Evolutionary conservation across 1,284 basidiomycete species (phyloP).

Genomic region (Cutaneotrichosporon dermatis): DNA sequence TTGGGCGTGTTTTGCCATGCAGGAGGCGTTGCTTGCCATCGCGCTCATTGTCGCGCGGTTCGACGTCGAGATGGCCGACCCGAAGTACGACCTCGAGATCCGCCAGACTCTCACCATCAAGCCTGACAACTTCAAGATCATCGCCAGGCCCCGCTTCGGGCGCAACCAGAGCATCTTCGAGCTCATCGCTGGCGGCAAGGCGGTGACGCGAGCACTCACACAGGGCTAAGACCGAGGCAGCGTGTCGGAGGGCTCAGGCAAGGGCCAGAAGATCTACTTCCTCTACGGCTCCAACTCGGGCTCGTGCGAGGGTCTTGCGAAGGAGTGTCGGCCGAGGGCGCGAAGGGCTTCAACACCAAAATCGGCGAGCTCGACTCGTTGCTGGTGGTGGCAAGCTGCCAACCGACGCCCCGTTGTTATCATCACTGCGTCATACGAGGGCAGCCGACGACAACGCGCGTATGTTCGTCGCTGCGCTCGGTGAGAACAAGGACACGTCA

Average conservation of each 20-base stretch:
- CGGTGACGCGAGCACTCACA: not conserved
- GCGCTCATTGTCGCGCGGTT: constrained; percentile 52
- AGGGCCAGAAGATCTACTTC: constrained; percentile 12
- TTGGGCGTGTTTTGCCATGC: constrained; percentile 53
- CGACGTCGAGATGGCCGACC: constrained; percentile 52
- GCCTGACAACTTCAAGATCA: constrained; percentile 52
- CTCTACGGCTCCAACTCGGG: constrained; percentile 51
- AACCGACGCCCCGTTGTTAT: constrained; percentile 55
- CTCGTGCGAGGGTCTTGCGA: constrained; percentile 55
- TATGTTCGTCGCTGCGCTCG: constrained; percentile 16
- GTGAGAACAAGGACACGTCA: not conserved
- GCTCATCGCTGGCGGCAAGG: constrained; percentile 9
- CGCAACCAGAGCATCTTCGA: constrained; percentile 20
- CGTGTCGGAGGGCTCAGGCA: not conserved
- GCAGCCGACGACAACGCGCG: constrained; percentile 29
- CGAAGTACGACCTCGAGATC: constrained; percentile 51
- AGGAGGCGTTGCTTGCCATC: constrained; percentile 53
- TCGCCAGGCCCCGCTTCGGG: constrained; percentile 45
- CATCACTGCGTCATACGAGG: constrained; percentile 56
- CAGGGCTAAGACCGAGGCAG: not conserved
- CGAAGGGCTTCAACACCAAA: constrained; percentile 51
- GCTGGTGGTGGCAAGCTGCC: constrained; percentile 48
- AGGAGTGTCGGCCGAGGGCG: constrained; percentile 52
- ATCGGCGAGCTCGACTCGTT: constrained; percentile 53
- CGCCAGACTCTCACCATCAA: constrained; percentile 55